Evolutionary conservation across 2,329 filamentous ascomycete genomes (phyloP).

Genomic region (Cladosporium sp.): DNA sequence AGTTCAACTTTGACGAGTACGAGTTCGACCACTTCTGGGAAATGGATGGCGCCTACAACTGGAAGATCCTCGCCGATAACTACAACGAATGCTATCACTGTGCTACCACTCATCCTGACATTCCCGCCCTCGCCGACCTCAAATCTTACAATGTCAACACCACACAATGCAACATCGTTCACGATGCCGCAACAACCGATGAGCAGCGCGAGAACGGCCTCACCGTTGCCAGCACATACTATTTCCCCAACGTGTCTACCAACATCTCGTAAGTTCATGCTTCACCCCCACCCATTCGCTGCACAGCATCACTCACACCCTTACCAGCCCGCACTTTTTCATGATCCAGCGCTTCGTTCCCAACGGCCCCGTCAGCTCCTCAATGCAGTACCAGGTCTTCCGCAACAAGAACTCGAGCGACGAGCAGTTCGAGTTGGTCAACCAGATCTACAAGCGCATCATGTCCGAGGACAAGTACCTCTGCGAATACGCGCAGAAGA

Average conservation of each 20-base stretch:
- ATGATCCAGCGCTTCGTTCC: slow-evolving; percentile 60
- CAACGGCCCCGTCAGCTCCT: slow-evolving; percentile 42
- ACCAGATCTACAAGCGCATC: slow-evolving; percentile 56
- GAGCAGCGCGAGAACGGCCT: slow-evolving; percentile 46
- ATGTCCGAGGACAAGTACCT: slow-evolving; percentile 60
- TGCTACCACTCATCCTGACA: slow-evolving; percentile 53
- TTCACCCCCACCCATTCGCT: too few relatives aligned
- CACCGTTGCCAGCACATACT: slow-evolving; percentile 43
- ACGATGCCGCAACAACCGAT: slow-evolving; percentile 39
- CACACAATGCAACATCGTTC: slow-evolving; percentile 45
- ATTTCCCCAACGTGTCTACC: slow-evolving; percentile 47
- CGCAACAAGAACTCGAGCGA: slow-evolving; percentile 55
- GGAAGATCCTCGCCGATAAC: slow-evolving; percentile 57
- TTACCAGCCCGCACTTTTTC: slow-evolving; percentile 53
- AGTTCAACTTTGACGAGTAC: slow-evolving; percentile 49
- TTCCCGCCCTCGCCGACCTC: slow-evolving; percentile 52
- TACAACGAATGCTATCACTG: slow-evolving; percentile 64
- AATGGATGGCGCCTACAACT: slow-evolving; percentile 53
- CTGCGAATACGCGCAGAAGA: slow-evolving; percentile 53
- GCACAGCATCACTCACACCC: slow-evolving; percentile 5
- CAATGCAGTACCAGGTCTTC: slow-evolving; percentile 59
- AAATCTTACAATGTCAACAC: slow-evolving; percentile 49
- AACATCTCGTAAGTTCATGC: slow-evolving; percentile 42
- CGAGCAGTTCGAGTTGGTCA: slow-evolving; percentile 52
- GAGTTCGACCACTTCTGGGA: slow-evolving; percentile 53